Conservation (phyloP, 2,329 filamentous ascomycete species). For the Epichloe coenophiala region DNA sequence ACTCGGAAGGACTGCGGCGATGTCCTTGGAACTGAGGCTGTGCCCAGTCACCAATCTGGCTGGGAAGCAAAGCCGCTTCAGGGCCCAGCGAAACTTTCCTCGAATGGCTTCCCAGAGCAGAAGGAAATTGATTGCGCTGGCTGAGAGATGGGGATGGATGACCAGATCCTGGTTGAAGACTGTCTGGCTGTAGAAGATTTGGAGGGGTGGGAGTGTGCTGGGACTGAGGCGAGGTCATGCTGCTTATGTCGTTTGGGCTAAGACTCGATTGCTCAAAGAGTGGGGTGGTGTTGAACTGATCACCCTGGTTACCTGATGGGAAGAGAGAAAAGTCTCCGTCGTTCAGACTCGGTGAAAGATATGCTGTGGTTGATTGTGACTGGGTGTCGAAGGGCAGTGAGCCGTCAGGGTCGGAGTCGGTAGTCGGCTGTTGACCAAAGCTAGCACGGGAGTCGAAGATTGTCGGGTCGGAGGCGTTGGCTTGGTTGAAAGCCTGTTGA, state of each 20-base stretch:
- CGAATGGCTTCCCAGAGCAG: slow-evolving; percentile 35
- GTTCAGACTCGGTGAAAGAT: slow-evolving; percentile 37
- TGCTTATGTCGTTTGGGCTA: slow-evolving; percentile 32
- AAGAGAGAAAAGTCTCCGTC: slow-evolving; percentile 53
- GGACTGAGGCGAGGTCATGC: slow-evolving; percentile 41
- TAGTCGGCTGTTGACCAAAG: slow-evolving; percentile 30
- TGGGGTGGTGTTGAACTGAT: slow-evolving; percentile 47
- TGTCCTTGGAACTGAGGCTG: slow-evolving; percentile 63
- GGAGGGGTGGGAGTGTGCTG: slow-evolving; percentile 44
- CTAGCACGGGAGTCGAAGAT: slow-evolving; percentile 27
- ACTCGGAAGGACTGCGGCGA: slow-evolving; percentile 76
- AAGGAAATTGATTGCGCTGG: slow-evolving; percentile 42
- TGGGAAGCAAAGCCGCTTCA: slow-evolving; percentile 40
- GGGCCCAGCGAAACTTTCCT: slow-evolving; percentile 44
- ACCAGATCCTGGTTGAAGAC: slow-evolving; percentile 31
- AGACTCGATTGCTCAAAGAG: slow-evolving; percentile 40
- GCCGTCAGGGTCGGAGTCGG: slow-evolving; percentile 19
- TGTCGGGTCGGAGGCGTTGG: slow-evolving; percentile 22
- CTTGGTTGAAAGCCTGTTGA: slow-evolving; percentile 14
- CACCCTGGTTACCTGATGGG: slow-evolving; percentile 36
- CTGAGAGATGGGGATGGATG: slow-evolving; percentile 45
- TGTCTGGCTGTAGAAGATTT: slow-evolving; percentile 38
- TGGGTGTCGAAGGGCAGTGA: slow-evolving; percentile 28
- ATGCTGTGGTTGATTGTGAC: slow-evolving; percentile 24
- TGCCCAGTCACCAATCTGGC: slow-evolving; percentile 39